Conservation (phyloP, 805 yeast genomes). For the Millerago galiae region DNA sequence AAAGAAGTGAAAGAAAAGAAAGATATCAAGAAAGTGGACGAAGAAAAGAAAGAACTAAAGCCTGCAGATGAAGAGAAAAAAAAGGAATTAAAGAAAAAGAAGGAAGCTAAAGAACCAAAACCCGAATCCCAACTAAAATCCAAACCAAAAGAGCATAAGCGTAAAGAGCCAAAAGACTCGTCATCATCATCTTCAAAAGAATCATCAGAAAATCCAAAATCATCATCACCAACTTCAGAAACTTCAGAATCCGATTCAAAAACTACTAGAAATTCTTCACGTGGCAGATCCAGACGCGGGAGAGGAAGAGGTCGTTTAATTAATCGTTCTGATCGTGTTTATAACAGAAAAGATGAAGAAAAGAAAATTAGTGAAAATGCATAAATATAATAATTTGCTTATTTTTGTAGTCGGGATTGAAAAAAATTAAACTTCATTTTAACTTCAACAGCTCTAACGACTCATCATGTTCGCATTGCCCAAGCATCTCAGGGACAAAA, state of each 20-base stretch:
- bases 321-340: slow-evolving; percentile 3
- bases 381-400: not conserved
- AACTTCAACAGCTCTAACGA: not conserved
- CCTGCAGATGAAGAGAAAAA: too few species aligned
- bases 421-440: not conserved
- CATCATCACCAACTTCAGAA: not conserved
- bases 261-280: not conserved
- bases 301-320: slow-evolving; percentile 1
- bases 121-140: not conserved
- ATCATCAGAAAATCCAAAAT: not conserved
- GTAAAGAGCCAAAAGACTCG: not conserved
- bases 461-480: not conserved
- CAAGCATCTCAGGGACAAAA: not conserved
- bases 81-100: too few species aligned
- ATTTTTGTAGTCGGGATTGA: not conserved
- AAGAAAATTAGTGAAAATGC: not conserved
- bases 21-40: too few species aligned
- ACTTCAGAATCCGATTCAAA: not conserved
- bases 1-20: too few species aligned
- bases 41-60: too few species aligned
- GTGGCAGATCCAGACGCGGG: slow-evolving; percentile 2
- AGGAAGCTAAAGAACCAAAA: not conserved
- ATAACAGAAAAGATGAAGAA: slow-evolving; percentile 2
- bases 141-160: not conserved
- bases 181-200: not conserved